These are phyloP conservation scores for Lanmaoa pseudosensibilis DNA, from an alignment of 768 basidiomycete species.

Conservation along the genomic window DNA sequence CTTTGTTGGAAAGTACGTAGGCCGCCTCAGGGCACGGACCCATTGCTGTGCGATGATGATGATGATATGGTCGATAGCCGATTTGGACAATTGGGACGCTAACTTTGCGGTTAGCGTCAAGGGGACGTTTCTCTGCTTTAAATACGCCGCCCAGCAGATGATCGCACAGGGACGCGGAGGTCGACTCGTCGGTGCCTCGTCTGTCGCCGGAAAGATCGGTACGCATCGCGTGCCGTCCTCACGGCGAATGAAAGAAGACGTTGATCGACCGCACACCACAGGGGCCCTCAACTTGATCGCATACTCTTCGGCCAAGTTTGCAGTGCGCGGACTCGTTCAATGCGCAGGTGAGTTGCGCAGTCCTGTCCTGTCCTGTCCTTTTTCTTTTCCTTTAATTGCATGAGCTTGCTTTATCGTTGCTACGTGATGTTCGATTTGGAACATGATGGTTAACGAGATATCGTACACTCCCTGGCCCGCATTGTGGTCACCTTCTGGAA, in stretches of 20 bases:
- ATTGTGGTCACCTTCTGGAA: constrained; percentile 6
- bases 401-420: neutral
- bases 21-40: neutral
- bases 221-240: neutral
- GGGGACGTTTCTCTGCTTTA: constrained; percentile 27
- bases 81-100: constrained; percentile 28
- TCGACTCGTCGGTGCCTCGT: constrained; percentile 7
- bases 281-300: constrained; percentile 9
- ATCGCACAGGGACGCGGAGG: constrained; percentile 16
- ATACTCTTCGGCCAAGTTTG: constrained; percentile 17
- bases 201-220: constrained; percentile 1
- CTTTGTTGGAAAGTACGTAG: constrained; percentile 6
- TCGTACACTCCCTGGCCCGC: constrained; percentile 4
- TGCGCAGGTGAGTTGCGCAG: constrained; percentile 15
- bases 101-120: constrained; percentile 17
- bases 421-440: constrained; percentile 3
- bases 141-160: constrained; percentile 24
- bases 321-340: constrained; percentile 8
- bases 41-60: neutral
- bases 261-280: neutral
- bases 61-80: constrained; percentile 2
- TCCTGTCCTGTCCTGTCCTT: neutral
- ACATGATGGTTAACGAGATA: constrained; percentile 5
- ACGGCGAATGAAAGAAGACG: neutral
- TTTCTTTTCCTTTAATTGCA: neutral